Base-by-base conservation (phyloP, 441 rosid genomes). In the Jatropha podagrica region DNA sequence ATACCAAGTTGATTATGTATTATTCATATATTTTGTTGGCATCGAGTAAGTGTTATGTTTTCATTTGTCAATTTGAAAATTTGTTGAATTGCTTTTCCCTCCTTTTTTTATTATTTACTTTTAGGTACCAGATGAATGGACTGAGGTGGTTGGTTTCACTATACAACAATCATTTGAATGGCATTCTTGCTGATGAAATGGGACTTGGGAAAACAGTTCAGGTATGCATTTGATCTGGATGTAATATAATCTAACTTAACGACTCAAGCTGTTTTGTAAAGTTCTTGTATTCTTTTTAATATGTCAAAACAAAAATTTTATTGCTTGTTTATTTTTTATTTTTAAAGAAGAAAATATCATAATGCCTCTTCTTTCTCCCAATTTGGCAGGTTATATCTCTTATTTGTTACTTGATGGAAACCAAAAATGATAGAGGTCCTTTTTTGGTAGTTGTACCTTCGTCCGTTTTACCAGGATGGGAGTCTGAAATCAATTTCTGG, bases 141-240 rank as follows among this genome's bases (percentile, higher is more conserved):
- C 84, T 94, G 58, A 86, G 98, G 76, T 94, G 98, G 98, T 83
- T 94, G 85, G 91, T 94, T 79, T 94, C 98, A 62, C 81, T 94
- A 52, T 92, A 94, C 85, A 92, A 92, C 81, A 94, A 94, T 81
- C 92, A 94, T 84, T 83, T 94, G 77, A 94, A 94, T 85, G 98
- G 97, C 42, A 94, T 94, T 77, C 92, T 94, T 74, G 98, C 98
- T 80, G 98, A 94, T 89, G 98, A 94, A 86, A 94, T 94, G 98
- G 98, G 98, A 73, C 97, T 94, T 61, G 98, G 98, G 58, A 94
- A 94, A 91, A 92, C 98, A 75, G 98, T 94, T 80, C 98, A 94
- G 97, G 98, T 89, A 75, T 68, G 76, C 51, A 1, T 46, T 48
- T 71, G 7, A 59, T 55, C 60, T 59, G 60, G 74, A 68, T 56